phyloP scores from a whole-genome alignment of 257 asterid species.

The Jaltomata sinuosa region DNA sequence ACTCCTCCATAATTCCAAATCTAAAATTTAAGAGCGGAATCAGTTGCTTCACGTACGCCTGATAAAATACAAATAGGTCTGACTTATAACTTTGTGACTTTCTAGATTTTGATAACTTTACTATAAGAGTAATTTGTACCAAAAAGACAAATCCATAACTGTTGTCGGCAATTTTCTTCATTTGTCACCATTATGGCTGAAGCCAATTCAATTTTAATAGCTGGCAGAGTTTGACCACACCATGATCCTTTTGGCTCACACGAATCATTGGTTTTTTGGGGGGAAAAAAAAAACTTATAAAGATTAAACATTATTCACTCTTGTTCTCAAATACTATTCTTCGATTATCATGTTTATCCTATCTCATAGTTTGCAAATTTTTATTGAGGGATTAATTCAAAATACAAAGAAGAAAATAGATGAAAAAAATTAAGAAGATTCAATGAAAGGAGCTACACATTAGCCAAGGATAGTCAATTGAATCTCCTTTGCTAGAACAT shows the following conservation, averaged over 20 bases:
- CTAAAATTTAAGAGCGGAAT: not conserved
- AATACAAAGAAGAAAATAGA: too few species aligned
- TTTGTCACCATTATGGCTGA: not conserved
- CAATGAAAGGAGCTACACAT: not conserved
- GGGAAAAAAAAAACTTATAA: not conserved
- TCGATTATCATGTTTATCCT: not conserved
- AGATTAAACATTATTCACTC: not conserved
- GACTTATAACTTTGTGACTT: not conserved
- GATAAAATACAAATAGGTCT: not conserved
- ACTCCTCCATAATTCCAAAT: too few species aligned
- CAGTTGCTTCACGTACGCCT: not conserved
- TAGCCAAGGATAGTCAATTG: too few species aligned
- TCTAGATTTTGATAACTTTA: not conserved
- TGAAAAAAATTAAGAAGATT: not conserved
- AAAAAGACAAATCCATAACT: not conserved
- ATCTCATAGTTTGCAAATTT: not conserved
- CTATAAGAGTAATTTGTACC: not conserved
- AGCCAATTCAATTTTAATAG: not conserved
- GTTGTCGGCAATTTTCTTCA: not conserved
- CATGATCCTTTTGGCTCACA: not conserved
- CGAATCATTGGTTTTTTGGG: not conserved
- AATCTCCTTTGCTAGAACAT: too few species aligned
- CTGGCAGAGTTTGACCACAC: not conserved
- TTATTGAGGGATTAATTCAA: too few species aligned
- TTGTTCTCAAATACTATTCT: too few species aligned